Evolutionary conservation across 805 yeast genomes (phyloP).

Genomic region (Candida awuae): DNA sequence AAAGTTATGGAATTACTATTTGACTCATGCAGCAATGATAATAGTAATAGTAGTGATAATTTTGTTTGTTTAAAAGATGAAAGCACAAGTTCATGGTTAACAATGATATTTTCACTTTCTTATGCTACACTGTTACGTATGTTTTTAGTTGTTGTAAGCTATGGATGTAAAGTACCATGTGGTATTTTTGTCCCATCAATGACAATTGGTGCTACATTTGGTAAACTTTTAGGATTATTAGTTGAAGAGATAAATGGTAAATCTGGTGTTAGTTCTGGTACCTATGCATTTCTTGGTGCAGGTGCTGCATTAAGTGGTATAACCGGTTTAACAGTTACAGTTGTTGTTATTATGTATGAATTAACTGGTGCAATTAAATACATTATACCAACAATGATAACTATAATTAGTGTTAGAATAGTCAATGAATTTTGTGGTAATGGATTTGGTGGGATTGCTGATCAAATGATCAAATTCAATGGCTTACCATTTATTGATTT

Average conservation of each 20-base stretch:
- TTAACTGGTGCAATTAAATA: constrained; percentile 90
- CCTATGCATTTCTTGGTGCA: constrained; percentile 93
- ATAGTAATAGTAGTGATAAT: background rate
- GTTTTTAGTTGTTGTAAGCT: constrained; percentile 69
- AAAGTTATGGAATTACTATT: constrained; percentile 87
- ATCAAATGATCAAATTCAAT: constrained; percentile 83
- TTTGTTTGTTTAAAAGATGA: constrained; percentile 11
- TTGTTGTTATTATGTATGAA: constrained; percentile 92
- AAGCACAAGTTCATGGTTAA: constrained; percentile 17
- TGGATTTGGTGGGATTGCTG: constrained; percentile 80
- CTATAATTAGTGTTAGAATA: constrained; percentile 77
- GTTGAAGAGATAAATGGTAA: constrained; percentile 43
- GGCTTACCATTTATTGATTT: constrained; percentile 77
- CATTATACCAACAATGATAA: constrained; percentile 93
- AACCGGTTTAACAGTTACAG: constrained; percentile 85
- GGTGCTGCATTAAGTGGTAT: constrained; percentile 94
- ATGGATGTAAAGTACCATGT: constrained; percentile 94
- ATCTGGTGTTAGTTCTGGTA: constrained; percentile 76
- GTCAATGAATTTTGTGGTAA: constrained; percentile 72
- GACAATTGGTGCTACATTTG: constrained; percentile 95
- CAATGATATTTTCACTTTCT: constrained; percentile 40
- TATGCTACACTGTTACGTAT: constrained; percentile 70
- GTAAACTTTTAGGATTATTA: constrained; percentile 74
- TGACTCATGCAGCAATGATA: constrained; percentile 35
- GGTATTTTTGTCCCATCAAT: constrained; percentile 95